phyloP scores from a whole-genome alignment of 306 rosid genomes.

The Glycine soja region DNA sequence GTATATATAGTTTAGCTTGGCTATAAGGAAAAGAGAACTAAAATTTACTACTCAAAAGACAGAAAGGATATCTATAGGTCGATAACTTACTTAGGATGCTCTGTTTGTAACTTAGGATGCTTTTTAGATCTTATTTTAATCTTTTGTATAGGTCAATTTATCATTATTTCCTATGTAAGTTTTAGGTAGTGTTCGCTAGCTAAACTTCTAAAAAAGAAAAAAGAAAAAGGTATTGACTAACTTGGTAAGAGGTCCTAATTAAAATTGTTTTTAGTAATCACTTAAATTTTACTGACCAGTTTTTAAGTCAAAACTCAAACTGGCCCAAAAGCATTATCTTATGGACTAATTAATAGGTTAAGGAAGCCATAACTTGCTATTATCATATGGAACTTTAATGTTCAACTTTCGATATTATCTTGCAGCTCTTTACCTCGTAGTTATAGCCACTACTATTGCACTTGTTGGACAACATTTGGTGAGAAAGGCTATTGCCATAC shows the following conservation, averaged over 20 bases:
- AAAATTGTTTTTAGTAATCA: too few species aligned
- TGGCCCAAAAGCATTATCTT: background rate
- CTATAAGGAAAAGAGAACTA: constrained; percentile 28
- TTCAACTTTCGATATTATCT: background rate
- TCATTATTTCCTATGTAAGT: background rate
- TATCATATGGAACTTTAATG: background rate
- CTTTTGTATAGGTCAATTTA: too few species aligned
- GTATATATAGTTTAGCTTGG: constrained; percentile 27
- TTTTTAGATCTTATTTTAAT: too few species aligned
- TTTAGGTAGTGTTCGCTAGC: too few species aligned
- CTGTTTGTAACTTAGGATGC: too few species aligned
- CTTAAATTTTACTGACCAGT: too few species aligned
- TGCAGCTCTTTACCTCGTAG: constrained; percentile 70
- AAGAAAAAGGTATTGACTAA: too few species aligned
- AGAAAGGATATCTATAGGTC: too few species aligned
- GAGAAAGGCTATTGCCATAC: constrained; percentile 60
- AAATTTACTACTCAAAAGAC: constrained; percentile 33
- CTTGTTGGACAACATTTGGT: constrained; percentile 73
- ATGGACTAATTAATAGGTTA: background rate
- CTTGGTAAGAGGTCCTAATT: too few species aligned
- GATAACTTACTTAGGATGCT: too few species aligned
- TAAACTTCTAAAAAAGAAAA: too few species aligned
- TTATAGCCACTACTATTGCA: constrained; percentile 68
- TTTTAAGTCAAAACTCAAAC: background rate
- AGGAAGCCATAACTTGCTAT: background rate